Conservation (phyloP, 306 rosid species). For the Acacia melanoxylon region DNA sequence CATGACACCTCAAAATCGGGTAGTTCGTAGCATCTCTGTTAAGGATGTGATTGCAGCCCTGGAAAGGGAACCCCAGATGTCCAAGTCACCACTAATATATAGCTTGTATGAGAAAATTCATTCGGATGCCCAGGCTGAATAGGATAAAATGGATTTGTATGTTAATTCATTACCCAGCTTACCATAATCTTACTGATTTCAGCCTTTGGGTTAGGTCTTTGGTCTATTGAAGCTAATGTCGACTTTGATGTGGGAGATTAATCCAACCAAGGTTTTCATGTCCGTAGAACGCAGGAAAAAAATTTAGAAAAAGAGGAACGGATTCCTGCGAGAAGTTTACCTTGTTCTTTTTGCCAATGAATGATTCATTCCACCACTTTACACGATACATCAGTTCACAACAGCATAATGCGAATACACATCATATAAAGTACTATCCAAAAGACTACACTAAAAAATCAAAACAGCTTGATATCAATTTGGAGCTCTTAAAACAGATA, state of each 20-base stretch:
- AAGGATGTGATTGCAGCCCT: slow-evolving; percentile 87
- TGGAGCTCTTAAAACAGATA: too few relatives aligned
- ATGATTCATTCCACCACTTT: too few relatives aligned
- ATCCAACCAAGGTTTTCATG: neutral
- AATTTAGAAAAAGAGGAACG: too few relatives aligned
- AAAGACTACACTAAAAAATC: too few relatives aligned
- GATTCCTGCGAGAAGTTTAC: too few relatives aligned
- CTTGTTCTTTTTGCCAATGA: too few relatives aligned
- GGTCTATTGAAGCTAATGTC: too few relatives aligned
- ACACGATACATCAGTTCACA: too few relatives aligned
- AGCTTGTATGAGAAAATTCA: slow-evolving; percentile 61
- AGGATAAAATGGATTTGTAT: slow-evolving; percentile 23
- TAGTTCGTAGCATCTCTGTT: slow-evolving; percentile 65
- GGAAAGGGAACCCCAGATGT: slow-evolving; percentile 95
- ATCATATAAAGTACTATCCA: too few relatives aligned
- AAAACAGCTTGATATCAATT: too few relatives aligned
- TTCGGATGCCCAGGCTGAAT: slow-evolving; percentile 50
- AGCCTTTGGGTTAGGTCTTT: neutral
- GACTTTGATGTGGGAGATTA: neutral
- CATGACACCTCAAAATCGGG: slow-evolving; percentile 45
- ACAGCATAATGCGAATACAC: too few relatives aligned
- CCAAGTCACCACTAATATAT: slow-evolving; percentile 64
- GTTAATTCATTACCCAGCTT: neutral
- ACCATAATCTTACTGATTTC: neutral
- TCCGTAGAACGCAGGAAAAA: neutral